Evolutionary conservation across 306 rosid genomes (phyloP).

Genomic region (Macrotyloma uniflorum): DNA sequence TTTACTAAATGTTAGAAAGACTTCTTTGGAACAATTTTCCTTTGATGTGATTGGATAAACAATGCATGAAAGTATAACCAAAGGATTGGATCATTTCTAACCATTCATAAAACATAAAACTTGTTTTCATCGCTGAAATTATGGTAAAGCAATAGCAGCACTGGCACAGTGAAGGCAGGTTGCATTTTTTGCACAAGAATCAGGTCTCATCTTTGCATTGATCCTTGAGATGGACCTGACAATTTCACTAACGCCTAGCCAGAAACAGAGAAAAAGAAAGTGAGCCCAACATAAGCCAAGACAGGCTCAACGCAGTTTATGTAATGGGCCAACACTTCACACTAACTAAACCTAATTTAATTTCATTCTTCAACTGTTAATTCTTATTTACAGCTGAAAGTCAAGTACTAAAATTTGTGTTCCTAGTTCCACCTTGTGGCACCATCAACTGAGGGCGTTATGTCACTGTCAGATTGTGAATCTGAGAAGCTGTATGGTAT

Average conservation of each 20-base stretch:
- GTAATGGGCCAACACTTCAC: slow-evolving; percentile 16
- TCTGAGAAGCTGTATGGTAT: slow-evolving; percentile 44
- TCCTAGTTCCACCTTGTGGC: slow-evolving; percentile 33
- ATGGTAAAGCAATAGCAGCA: slow-evolving; percentile 1
- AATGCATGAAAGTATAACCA: not conserved
- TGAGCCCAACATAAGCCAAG: not conserved
- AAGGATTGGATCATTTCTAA: not conserved
- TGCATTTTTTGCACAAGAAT: not conserved
- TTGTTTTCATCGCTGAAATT: not conserved
- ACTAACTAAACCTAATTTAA: slow-evolving; percentile 26
- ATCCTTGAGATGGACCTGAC: slow-evolving; percentile 18
- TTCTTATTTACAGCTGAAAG: slow-evolving; percentile 26
- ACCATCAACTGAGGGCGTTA: slow-evolving; percentile 42
- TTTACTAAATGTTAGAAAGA: not conserved
- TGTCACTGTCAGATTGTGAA: slow-evolving; percentile 54
- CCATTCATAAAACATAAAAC: not conserved
- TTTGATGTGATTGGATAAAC: not conserved
- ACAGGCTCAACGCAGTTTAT: not conserved
- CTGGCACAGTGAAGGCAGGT: slow-evolving; percentile 25
- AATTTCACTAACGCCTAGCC: not conserved
- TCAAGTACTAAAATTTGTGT: not conserved
- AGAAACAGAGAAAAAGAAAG: not conserved
- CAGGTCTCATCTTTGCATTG: slow-evolving; percentile 3
- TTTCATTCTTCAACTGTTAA: slow-evolving; percentile 31
- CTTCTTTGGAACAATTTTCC: not conserved